Evolutionary conservation across 305 asterid genomes (phyloP), one percentile per base, ranked within the genome.

Genomic region (Coffea humblotiana): DNA sequence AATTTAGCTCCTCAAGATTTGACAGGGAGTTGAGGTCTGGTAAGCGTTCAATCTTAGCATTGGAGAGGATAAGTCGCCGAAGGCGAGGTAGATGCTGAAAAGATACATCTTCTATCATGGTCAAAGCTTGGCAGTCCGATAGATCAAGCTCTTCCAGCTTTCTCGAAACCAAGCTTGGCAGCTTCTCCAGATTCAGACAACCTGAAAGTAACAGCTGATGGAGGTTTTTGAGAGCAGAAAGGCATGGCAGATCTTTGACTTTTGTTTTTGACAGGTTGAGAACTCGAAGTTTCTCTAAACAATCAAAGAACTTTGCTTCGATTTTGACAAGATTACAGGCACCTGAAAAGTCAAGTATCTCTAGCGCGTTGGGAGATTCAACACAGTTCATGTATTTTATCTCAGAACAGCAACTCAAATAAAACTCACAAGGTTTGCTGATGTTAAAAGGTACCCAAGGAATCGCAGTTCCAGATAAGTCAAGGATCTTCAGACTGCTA

Each of bases 311-410:
- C 3, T 83, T 80, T 49, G 0, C n/a, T 25, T 74, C 68, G 37
- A 86, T 54, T 18, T 76, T 80, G 56, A 8, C 76, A 16, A 88
- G 86, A 66, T 25, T 21, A 37, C 16, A 7, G 58, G 88, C 65
- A 67, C 86, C 86, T 1, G 90, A 86, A 81, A 86, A 79, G 68
- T 86, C 88, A 61, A 88, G 85, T 72, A 76, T 79, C 77, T 83
- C 79, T 21, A 82, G 80, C 29, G 54, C 78, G 37, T 74, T 63
- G 8, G 43, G 2, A 63, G 63, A 74, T 74, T 81, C 86, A 2
- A 78, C 21, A 19, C 85, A 86, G 23, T 76, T 75, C 1, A 88
- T 75, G 10, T 74, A 61, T 63, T 49, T 54, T 74, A 88, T 72
- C 48, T 35, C 18, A 27, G n/a, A 56, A 70, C 91, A 88, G 13